Base-by-base conservation (phyloP, 2,329 filamentous ascomycete genomes). In the Cladosporium phlei region DNA sequence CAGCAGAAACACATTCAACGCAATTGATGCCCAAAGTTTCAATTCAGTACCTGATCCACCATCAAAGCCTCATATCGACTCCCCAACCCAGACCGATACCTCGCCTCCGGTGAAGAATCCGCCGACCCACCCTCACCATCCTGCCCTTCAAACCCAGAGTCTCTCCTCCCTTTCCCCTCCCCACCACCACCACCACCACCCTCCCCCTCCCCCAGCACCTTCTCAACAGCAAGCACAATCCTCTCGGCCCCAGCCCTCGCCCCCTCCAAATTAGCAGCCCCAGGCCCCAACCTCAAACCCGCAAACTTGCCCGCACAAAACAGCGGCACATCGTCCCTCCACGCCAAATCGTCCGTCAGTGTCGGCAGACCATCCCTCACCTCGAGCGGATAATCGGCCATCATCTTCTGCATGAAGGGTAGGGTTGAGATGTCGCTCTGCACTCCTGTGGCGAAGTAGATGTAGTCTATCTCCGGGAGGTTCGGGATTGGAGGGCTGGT, bases 401-500 rank as follows among this genome's bases (percentile, higher is more conserved):
- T 65, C 59, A 91, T 77, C 0, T 69, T 76, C 47, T 78, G 66
- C 10, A 91, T 66, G 47, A 81, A 80, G 0, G 82, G 76, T 17
- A 89, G 69, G 2, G 71, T 71, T 1, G 66, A 59, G 20, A 88
- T 77, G 52, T 88, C 74, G 0, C 79, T 78, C 38, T 80, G 74
- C 29, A 86, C 77, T 0, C 86, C 86, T 0, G 86, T 91, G 11
- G 86, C 85, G 57, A 85, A 87, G 65, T 86, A 85, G 52, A 89
- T 79, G 64, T 84, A 85, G 61, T 89, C 77, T 11, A 82, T 69
- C 2, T 55, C 39, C 9, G 73, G 70, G 2, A 85, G 61, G 3
- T 65, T 59, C 1, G 66, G 66, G 11, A 79, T 70, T 0, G 73
- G 66, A 0, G 82, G 79, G 3, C 75, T 68, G 0, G 79, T 80